Conservation (phyloP, 164 flowering plant genomes). For the Buxus sempervirens region DNA sequence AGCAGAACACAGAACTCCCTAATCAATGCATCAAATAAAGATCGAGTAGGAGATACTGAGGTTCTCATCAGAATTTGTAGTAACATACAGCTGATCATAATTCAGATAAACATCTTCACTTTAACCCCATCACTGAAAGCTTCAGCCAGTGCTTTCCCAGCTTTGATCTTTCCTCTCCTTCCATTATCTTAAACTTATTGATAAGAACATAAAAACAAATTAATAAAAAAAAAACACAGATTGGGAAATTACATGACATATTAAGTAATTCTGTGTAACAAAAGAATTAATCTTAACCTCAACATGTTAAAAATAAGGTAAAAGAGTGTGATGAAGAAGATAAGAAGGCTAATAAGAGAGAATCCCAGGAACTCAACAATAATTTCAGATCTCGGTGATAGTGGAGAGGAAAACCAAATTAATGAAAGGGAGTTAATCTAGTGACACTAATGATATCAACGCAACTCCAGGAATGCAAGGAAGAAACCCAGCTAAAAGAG, state of each 20-base stretch:
- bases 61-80: conserved; percentile 57
- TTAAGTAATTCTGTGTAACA: not conserved
- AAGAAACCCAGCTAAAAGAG: not conserved
- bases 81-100: conserved; percentile 54
- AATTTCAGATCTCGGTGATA: not conserved
- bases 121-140: conserved; percentile 43
- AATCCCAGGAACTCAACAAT: conserved; percentile 2
- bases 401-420: conserved; percentile 1
- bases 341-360: not conserved
- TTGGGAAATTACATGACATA: not conserved
- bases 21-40: conserved; percentile 74
- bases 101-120: conserved; percentile 68
- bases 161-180: conserved; percentile 38
- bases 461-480: not conserved
- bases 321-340: not conserved
- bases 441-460: not conserved
- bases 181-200: conserved; percentile 19
- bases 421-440: not conserved
- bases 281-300: too few relatives aligned
- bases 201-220: not conserved
- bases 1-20: conserved; percentile 55
- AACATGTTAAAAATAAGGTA: not conserved
- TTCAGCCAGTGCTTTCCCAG: conserved; percentile 56
- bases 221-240: not conserved
- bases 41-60: conserved; percentile 61